Evolutionary conservation across 805 yeast species (phyloP), one percentile per base, ranked within the genome.

Genomic region (Candida golubevii): DNA sequence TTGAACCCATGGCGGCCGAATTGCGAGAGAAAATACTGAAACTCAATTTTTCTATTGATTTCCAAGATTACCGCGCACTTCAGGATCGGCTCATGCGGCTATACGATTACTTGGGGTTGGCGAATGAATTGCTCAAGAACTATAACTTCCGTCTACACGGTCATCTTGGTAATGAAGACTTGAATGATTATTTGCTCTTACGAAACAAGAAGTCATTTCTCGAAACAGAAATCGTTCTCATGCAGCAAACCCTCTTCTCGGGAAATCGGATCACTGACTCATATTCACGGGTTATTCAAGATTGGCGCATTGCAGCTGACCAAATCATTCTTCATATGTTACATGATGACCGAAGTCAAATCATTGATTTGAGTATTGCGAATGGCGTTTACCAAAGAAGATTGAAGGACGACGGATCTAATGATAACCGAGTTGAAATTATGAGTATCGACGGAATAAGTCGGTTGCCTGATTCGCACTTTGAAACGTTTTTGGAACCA

Each of bases 11-110:
- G 51, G 74, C 77, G 36, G 78, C 79, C 48, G 66, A 69, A 31
- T 60, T 83, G 35, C 72, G 74, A 31, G 83, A 85, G 43, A 74
- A 76, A 32, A 68, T 87, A 28, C 82, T 82, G 44, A 83, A 84
- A 51, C 66, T 88, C 56, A 68, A 81, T 35, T 71, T 90, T 50
- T 79, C 88, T 4, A 77, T 85, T 28, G 90, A 88, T 58, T 76
- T 85, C 58, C 78, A 78, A 32, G 84, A 88, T 51, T 60, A 82
- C 34, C 47, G 64, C 0, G 71, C 75, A 2, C 69, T 85, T 14
- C 67, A 75, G 31, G 59, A 60, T 6, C 67, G 80, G 33, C 70
- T 87, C 29, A 56, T 61, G 18, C 51, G 55, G 2, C 61, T 87
- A 33, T 89, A 82, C 52, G 53, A 62, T 2, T 77, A 79, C 35